Evolutionary conservation across 805 yeast species (phyloP).

Genomic region (Yamadazyma paraphyllophila): DNA sequence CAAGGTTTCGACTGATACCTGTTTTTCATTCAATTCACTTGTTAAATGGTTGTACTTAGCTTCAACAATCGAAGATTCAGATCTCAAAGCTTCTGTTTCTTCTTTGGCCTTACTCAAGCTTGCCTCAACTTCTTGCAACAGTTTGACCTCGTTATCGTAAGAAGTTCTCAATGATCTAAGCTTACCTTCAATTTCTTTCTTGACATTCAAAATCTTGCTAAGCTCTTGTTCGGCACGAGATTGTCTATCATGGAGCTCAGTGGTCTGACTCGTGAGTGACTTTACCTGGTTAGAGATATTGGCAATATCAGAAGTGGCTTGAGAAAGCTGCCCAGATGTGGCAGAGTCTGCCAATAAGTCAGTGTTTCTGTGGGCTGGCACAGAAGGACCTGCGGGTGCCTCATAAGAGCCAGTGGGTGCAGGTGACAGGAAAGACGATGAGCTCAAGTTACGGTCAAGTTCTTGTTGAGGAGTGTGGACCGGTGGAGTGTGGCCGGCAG

Average conservation of each 20-base stretch:
- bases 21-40: slow-evolving; percentile 58
- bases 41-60: slow-evolving; percentile 75
- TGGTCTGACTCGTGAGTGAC: slow-evolving; percentile 73
- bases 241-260: slow-evolving; percentile 66
- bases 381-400: slow-evolving; percentile 1
- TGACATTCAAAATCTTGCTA: slow-evolving; percentile 60
- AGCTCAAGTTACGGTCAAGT: slow-evolving; percentile 9
- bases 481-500: slow-evolving; percentile 17
- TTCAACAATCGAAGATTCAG: slow-evolving; percentile 73
- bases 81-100: slow-evolving; percentile 67
- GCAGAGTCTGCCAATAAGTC: slow-evolving; percentile 61
- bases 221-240: slow-evolving; percentile 75
- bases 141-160: slow-evolving; percentile 76
- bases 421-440: slow-evolving; percentile 11
- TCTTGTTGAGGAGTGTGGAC: slow-evolving; percentile 13
- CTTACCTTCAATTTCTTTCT: slow-evolving; percentile 71
- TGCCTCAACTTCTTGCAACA: slow-evolving; percentile 69
- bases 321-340: slow-evolving; percentile 65
- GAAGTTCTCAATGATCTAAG: slow-evolving; percentile 62
- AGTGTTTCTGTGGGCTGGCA: slow-evolving; percentile 5
- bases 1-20: slow-evolving; percentile 59
- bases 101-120: slow-evolving; percentile 55
- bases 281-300: slow-evolving; percentile 81
- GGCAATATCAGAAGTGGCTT: slow-evolving; percentile 82
- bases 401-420: slow-evolving; percentile 2